Conservation (phyloP, 805 yeast genomes). For the Pichia scutulata region DNA sequence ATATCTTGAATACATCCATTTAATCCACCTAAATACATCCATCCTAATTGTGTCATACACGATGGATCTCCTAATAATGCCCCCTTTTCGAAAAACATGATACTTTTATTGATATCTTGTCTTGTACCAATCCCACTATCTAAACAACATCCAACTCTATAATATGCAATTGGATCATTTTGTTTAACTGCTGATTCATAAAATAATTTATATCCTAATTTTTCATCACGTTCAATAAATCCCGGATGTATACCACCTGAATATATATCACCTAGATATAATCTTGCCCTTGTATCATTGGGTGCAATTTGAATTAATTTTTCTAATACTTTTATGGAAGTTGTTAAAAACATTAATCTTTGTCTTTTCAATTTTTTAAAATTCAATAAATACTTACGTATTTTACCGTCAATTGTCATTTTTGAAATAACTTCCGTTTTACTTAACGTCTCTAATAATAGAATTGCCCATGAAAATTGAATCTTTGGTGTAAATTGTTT, state of each 20-base stretch:
- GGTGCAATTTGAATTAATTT: conserved; percentile 41
- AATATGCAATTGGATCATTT: conserved; percentile 53
- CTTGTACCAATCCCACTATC: conserved; percentile 57
- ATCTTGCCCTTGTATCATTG: conserved; percentile 49
- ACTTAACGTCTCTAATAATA: conserved; percentile 41
- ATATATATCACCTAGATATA: conserved; percentile 54
- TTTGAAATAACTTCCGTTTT: conserved; percentile 35
- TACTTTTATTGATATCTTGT: conserved; percentile 38
- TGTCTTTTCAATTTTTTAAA: conserved; percentile 42
- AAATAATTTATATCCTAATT: conserved; percentile 55
- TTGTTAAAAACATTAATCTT: conserved; percentile 45
- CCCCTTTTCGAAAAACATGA: conserved; percentile 48
- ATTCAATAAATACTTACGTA: conserved; percentile 32
- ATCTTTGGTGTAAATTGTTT: conserved; percentile 37
- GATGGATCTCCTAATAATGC: conserved; percentile 55
- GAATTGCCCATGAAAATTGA: conserved; percentile 61
- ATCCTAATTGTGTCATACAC: conserved; percentile 70
- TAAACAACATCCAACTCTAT: conserved; percentile 61
- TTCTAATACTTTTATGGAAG: conserved; percentile 53
- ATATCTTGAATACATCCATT: conserved; percentile 25
- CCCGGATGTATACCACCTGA: conserved; percentile 43
- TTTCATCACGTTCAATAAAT: conserved; percentile 43
- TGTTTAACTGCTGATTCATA: conserved; percentile 45
- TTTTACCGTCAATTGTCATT: conserved; percentile 41
- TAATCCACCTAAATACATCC: conserved; percentile 44